A percentile compares a stretch with the other conserved stretches of the same genome.
phyloP scores from a whole-genome alignment of 345 rosid genomes.

The Acer campestre region DNA sequence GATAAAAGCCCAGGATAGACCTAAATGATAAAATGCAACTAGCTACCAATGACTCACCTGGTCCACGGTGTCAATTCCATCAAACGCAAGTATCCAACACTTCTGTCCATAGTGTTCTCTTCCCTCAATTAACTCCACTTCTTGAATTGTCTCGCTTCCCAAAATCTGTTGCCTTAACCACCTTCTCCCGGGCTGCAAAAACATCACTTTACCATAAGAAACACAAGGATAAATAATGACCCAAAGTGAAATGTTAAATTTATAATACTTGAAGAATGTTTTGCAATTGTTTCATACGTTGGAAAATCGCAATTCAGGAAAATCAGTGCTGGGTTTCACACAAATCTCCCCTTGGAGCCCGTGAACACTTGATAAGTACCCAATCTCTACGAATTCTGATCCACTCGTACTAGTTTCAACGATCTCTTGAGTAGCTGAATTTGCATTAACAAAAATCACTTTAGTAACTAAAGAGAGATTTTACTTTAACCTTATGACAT shows the following conservation, averaged over 20 bases:
- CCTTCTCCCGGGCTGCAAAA: constrained; percentile 78
- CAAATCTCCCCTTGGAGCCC: constrained; percentile 84
- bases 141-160: constrained; percentile 65
- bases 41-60: constrained; percentile 44
- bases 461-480: background rate
- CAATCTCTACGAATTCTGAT: constrained; percentile 67
- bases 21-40: background rate
- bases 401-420: constrained; percentile 43
- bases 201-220: constrained; percentile 4
- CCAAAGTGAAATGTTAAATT: background rate
- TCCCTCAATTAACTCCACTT: constrained; percentile 80
- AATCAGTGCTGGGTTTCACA: constrained; percentile 77
- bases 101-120: constrained; percentile 74
- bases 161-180: constrained; percentile 71
- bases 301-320: constrained; percentile 80
- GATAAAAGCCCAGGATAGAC: background rate
- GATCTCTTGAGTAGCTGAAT: constrained; percentile 52
- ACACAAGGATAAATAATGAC: background rate
- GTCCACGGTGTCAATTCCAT: constrained; percentile 67
- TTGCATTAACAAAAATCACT: constrained; percentile 4
- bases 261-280: background rate
- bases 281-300: constrained; percentile 38
- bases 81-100: constrained; percentile 85
- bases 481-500: background rate
- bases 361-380: constrained; percentile 73